These are phyloP conservation scores for Aschersonia sp. DNA, from an alignment of 2,329 filamentous ascomycete species.

Conservation along the genomic window DNA sequence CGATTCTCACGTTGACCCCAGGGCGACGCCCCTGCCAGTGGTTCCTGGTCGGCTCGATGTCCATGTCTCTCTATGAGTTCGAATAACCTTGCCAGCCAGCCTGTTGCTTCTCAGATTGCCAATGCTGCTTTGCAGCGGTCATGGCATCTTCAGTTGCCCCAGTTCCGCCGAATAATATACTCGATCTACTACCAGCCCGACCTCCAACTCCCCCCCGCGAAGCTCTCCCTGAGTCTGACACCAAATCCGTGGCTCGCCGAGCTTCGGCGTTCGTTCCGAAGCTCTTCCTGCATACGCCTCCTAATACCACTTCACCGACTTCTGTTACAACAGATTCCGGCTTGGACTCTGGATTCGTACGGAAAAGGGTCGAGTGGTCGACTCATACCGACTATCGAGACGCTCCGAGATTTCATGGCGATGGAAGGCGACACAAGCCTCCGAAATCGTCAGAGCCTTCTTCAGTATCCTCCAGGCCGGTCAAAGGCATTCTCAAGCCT, in stretches of 20 bases:
- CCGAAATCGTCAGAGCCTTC: conserved; percentile 26
- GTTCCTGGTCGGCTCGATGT: not conserved
- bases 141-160: conserved; percentile 25
- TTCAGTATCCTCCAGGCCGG: conserved; percentile 26
- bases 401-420: conserved; percentile 28
- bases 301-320: conserved; percentile 29
- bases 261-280: conserved; percentile 21
- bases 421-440: conserved; percentile 20
- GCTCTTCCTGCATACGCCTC: conserved; percentile 33
- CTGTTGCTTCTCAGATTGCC: conserved; percentile 22
- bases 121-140: conserved; percentile 21
- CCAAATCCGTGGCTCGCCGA: conserved; percentile 20
- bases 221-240: conserved; percentile 23
- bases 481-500: conserved; percentile 67
- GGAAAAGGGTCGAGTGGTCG: conserved; percentile 44
- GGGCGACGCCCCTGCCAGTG: no score
- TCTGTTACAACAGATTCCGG: conserved; percentile 25
- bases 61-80: conserved; percentile 3
- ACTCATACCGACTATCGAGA: conserved; percentile 41
- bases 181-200: conserved; percentile 40
- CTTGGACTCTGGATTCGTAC: conserved; percentile 26
- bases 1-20: no score
- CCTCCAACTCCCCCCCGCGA: conserved; percentile 56
- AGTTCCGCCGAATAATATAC: conserved; percentile 18
- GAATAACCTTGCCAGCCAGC: conserved; percentile 3